Evolutionary conservation across 345 rosid genomes (phyloP), one percentile per base, ranked within the genome.

Genomic region (Schrenkiella parvula): DNA sequence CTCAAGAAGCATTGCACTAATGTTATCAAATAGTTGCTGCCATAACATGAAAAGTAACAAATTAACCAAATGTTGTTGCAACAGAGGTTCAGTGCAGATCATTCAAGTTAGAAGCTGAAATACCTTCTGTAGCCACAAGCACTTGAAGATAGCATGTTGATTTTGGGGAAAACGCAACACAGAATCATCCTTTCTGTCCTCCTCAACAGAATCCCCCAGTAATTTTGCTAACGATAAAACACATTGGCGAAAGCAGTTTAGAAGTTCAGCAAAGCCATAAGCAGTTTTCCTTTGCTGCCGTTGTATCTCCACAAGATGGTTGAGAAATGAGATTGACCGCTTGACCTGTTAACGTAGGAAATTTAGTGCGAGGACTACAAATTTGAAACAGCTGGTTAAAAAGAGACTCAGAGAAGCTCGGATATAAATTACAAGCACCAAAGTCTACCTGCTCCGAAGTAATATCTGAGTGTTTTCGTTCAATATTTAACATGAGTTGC

Each of bases 91-190:
- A 57, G 11, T 19, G 42, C 52, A 59, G 41, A 77, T 18, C 63
- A 57, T 64, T 54, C 38, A 65, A 58, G 64, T 48, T 68, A 29
- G 22, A 63, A 48, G 64, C 50, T 25, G 53, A 46, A 68, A 61
- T 75, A 88, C 99, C 91, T 95, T 95, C 66, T 95, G 97, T 72
- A 62, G 86, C 95, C 96, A 88, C 83, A 91, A 43, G 77, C 90
- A 84, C 52, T 78, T 79, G 41, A 82, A 58, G 68, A 80, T 75
- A 35, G 85, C 73, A 71, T 63, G 69, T 60, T 89, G 91, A 75
- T 84, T 84, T 74, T 57, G 66, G 52, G 85, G 81, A 63, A 88
- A 82, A 62, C 78, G 74, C 72, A 78, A 83, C 35, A 70, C 78
- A 52, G 56, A 59, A 64, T 41, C 41, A 60, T 46, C 80, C 66